Evolutionary conservation across 176 grass and related monocot species (phyloP).

Genomic region (Dendrocalamus sinicus): DNA sequence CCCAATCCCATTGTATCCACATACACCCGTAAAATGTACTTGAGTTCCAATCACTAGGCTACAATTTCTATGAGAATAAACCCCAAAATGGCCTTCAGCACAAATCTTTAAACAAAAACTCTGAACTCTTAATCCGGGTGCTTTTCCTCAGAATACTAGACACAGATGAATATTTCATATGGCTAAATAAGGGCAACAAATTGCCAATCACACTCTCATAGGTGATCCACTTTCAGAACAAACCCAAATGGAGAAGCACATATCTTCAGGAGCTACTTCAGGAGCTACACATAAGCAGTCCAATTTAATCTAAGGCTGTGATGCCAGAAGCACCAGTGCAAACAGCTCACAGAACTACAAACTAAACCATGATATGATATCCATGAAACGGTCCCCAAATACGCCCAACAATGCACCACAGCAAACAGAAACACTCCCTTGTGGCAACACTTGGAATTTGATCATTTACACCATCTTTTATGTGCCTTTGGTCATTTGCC

Average conservation of each 20-base stretch:
- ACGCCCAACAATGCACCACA: too few relatives aligned
- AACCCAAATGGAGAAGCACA: neutral
- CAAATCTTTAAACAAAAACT: neutral
- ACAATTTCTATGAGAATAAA: constrained; percentile 12
- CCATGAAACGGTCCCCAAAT: too few relatives aligned
- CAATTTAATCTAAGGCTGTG: too few relatives aligned
- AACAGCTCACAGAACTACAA: neutral
- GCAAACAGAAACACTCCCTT: too few relatives aligned
- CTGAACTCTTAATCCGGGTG: neutral
- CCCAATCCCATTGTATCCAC: neutral
- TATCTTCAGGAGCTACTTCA: neutral
- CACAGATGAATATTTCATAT: neutral
- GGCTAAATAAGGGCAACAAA: neutral
- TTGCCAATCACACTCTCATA: neutral
- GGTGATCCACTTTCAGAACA: too few relatives aligned
- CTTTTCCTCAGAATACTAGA: neutral
- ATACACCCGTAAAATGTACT: neutral
- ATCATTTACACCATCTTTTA: too few relatives aligned
- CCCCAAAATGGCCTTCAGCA: constrained; percentile 7
- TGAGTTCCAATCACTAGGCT: neutral
- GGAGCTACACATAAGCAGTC: neutral
- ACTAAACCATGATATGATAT: too few relatives aligned
- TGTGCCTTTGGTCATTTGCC: too few relatives aligned
- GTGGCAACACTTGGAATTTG: too few relatives aligned
- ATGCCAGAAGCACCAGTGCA: neutral